Evolutionary conservation across 2,329 filamentous ascomycete species (phyloP).

Genomic region (Talaromyces piceae): DNA sequence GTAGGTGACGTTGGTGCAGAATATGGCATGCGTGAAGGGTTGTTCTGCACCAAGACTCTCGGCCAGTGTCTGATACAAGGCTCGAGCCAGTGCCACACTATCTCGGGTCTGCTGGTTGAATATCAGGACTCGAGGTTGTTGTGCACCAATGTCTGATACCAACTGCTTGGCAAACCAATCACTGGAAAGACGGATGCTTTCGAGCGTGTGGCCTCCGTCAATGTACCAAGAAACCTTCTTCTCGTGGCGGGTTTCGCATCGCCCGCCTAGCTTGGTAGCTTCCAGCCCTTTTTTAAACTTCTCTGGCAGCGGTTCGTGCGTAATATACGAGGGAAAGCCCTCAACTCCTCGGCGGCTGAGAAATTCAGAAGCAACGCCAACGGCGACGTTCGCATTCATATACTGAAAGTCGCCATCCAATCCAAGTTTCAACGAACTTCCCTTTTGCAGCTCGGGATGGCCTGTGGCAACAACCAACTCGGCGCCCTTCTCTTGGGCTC

Average conservation of each 20-base stretch:
- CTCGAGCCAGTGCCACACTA: slow-evolving; percentile 56
- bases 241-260: slow-evolving; percentile 63
- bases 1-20: slow-evolving; percentile 71
- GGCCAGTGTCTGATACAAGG: slow-evolving; percentile 53
- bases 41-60: slow-evolving; percentile 30
- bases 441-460: slow-evolving; percentile 38
- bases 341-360: slow-evolving; percentile 28
- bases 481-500: slow-evolving; percentile 45
- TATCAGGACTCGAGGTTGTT: slow-evolving; percentile 56
- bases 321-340: slow-evolving; percentile 30
- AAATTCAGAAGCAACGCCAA: slow-evolving; percentile 41
- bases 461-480: slow-evolving; percentile 42
- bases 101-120: slow-evolving; percentile 93
- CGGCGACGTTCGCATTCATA: slow-evolving; percentile 54
- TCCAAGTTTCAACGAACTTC: slow-evolving; percentile 47
- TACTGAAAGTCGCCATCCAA: slow-evolving; percentile 57
- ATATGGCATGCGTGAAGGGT: slow-evolving; percentile 66
- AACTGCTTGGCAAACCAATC: slow-evolving; percentile 62
- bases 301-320: slow-evolving; percentile 44
- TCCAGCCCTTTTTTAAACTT: slow-evolving; percentile 60
- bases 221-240: slow-evolving; percentile 64
- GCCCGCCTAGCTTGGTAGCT: slow-evolving; percentile 61
- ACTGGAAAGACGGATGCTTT: slow-evolving; percentile 70
- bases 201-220: slow-evolving; percentile 80
- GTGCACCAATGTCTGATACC: slow-evolving; percentile 26